Percentiles rank a stretch among this genome's conserved stretches.
These are phyloP conservation scores for Aspergillus sp. DNA, from an alignment of 2,329 filamentous ascomycete species.

Conservation along the genomic window DNA sequence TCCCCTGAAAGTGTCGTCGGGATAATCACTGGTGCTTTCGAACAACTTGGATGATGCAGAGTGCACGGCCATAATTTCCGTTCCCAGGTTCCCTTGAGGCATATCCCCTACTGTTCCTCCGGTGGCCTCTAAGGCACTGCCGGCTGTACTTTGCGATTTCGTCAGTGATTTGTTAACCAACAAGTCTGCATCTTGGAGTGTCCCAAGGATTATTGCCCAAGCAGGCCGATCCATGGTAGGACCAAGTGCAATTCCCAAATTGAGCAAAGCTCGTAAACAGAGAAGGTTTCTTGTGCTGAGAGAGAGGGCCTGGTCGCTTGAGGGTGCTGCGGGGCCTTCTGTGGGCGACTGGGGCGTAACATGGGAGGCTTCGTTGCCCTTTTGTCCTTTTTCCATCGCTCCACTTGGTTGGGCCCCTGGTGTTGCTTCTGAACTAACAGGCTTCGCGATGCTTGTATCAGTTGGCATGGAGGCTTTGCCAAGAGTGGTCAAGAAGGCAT, in stretches of 20 bases:
- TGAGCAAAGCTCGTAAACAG: conserved; percentile 87
- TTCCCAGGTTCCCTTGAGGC: conserved; percentile 64
- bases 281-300: conserved; percentile 87
- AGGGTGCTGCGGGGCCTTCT: conserved; percentile 27
- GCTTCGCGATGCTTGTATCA: conserved; percentile 50
- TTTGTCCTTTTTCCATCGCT: conserved; percentile 30
- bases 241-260: conserved; percentile 89
- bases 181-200: conserved; percentile 87
- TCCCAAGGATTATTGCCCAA: conserved; percentile 90
- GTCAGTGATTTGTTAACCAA: conserved; percentile 59
- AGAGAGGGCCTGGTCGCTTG: conserved; percentile 50
- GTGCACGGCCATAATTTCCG: conserved; percentile 85
- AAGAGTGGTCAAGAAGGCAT: conserved; percentile 91
- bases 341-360: conserved; percentile 24
- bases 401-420: conserved; percentile 24
- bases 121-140: conserved; percentile 28
- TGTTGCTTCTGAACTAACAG: conserved; percentile 17
- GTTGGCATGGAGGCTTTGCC: conserved; percentile 91
- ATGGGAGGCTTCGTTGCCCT: conserved; percentile 27
- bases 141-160: conserved; percentile 28
- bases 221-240: conserved; percentile 74
- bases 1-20: conserved; percentile 75
- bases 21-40: conserved; percentile 89
- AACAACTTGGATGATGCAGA: conserved; percentile 81
- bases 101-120: conserved; percentile 43